Evolutionary conservation across 306 rosid species (phyloP), one percentile per base, ranked within the genome.

Genomic region (Senna tora): DNA sequence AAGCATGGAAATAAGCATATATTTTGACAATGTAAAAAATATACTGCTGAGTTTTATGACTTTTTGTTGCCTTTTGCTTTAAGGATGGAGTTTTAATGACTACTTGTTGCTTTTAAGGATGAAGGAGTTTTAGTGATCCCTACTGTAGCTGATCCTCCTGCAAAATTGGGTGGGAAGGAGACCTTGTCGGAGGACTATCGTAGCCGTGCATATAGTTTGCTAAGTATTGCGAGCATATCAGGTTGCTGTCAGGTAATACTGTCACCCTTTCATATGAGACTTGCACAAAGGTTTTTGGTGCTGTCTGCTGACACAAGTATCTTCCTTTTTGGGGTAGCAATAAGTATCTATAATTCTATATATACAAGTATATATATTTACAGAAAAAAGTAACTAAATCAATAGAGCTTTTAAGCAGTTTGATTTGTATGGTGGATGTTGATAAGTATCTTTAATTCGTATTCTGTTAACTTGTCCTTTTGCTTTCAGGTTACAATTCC

Each of bases 41-140:
- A 38, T 46, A 47, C 38, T 55, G 56, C 55, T 22, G 47, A 68
- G 25, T 67, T 55, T 62, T 32, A 67, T 74, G 6, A 59, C 33
- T 39, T 5, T 71, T 74, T 72, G 49, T 20, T 42, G 22, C 50
- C 45, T 63, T n/a, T n/a, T n/a, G n/a, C n/a, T n/a, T n/a, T n/a
- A n/a, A n/a, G n/a, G n/a, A n/a, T n/a, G n/a, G 47, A 68, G 25
- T 67, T 55, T 62, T 32, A 67, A n/a, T 74, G 6, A 59, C 33
- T 39, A 4, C 68, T 74, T 72, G 49, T 20, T 42, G 22, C 50
- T 45, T 63, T 72, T 53, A 68, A 95, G 99, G 99, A 95, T 76
- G 99, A 95, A 77, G 97, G 96, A 75, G 72, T 95, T 86, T 81
- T 95, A 81, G 93, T 91, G 76, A 88, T 95, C 65, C 99, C 99